These are phyloP conservation scores for Peronospora belbahrii DNA, from an alignment of 352 stramenopile genomes.

Conservation along the genomic window DNA sequence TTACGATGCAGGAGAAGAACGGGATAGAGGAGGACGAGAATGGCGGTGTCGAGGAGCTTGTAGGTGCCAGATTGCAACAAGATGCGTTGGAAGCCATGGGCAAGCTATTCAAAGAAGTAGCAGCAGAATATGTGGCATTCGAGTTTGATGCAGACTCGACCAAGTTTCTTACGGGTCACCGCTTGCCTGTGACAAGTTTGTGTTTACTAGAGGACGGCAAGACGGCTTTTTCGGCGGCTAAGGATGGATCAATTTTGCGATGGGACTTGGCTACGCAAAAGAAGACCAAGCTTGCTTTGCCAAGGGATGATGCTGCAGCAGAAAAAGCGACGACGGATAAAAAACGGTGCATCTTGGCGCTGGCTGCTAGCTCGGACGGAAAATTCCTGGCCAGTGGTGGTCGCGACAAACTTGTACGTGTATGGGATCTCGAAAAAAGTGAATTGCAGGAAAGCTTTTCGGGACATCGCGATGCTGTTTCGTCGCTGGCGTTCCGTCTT, in stretches of 20 bases:
- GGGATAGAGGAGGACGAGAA: constrained; percentile 27
- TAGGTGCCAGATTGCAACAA: constrained; percentile 73
- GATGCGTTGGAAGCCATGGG: constrained; percentile 81
- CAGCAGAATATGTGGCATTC: constrained; percentile 63
- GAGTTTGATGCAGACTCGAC: constrained; percentile 77
- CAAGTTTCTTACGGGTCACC: constrained; percentile 69
- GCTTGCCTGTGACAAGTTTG: constrained; percentile 82
- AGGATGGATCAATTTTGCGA: constrained; percentile 88
- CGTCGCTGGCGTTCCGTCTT: constrained; percentile 80
- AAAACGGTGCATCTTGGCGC: constrained; percentile 71
- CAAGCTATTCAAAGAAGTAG: constrained; percentile 85
- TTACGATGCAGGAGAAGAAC: constrained; percentile 57
- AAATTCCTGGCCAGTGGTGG: constrained; percentile 89
- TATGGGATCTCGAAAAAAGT: constrained; percentile 78
- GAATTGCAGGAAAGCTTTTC: constrained; percentile 84
- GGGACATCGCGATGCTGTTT: constrained; percentile 87
- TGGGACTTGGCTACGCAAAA: constrained; percentile 83
- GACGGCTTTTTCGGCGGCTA: constrained; percentile 86
- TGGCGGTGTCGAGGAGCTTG: constrained; percentile 57
- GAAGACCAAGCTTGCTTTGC: constrained; percentile 60
- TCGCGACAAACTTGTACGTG: constrained; percentile 86
- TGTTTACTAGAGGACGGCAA: constrained; percentile 85
- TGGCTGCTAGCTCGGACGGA: constrained; percentile 87
- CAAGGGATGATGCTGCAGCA: constrained; percentile 46
- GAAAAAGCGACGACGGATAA: constrained; percentile 58